Percentiles rank a stretch among this genome's conserved stretches.
These are phyloP conservation scores for Solanum piurae DNA, from an alignment of 257 asterid species.

Conservation along the genomic window DNA sequence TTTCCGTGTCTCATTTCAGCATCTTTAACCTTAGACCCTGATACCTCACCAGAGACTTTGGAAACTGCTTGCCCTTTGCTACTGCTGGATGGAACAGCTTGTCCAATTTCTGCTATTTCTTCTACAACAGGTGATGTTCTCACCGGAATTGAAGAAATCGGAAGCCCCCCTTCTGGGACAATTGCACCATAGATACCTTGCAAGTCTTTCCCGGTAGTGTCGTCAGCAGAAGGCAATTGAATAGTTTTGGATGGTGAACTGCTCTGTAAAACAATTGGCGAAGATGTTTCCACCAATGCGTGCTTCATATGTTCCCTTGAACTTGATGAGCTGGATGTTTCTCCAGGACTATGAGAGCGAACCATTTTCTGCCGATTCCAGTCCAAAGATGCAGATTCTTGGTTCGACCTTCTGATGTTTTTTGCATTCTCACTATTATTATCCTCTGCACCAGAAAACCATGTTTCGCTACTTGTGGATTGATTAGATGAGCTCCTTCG, in stretches of 20 bases:
- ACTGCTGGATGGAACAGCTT: slow-evolving; percentile 30
- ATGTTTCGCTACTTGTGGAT: slow-evolving; percentile 53
- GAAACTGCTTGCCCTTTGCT: slow-evolving; percentile 18
- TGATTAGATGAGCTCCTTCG: slow-evolving; percentile 61
- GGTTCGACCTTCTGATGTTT: slow-evolving; percentile 18
- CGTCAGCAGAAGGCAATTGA: slow-evolving; percentile 26
- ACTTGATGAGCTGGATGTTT: slow-evolving; percentile 30
- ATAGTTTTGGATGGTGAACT: slow-evolving; percentile 16
- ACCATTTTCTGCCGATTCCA: slow-evolving; percentile 18
- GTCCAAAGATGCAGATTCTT: slow-evolving; percentile 22
- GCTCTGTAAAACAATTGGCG: slow-evolving; percentile 22
- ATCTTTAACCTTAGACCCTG: slow-evolving; percentile 21
- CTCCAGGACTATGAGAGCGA: slow-evolving; percentile 21
- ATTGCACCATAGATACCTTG: slow-evolving; percentile 14
- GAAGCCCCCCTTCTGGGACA: slow-evolving; percentile 13
- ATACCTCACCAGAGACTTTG: slow-evolving; percentile 19
- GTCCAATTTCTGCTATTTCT: slow-evolving; percentile 20
- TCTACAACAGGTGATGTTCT: slow-evolving; percentile 37
- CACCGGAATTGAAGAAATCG: slow-evolving; percentile 27
- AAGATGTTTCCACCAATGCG: slow-evolving; percentile 19
- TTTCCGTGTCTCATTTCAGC: slow-evolving; percentile 32
- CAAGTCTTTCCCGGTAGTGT: slow-evolving; percentile 10
- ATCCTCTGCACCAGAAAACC: slow-evolving; percentile 84
- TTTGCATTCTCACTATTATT: slow-evolving; percentile 22
- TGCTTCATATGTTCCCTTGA: slow-evolving; percentile 25